Conservation (phyloP, 345 rosid species). For the Stellera chamaejasme region DNA sequence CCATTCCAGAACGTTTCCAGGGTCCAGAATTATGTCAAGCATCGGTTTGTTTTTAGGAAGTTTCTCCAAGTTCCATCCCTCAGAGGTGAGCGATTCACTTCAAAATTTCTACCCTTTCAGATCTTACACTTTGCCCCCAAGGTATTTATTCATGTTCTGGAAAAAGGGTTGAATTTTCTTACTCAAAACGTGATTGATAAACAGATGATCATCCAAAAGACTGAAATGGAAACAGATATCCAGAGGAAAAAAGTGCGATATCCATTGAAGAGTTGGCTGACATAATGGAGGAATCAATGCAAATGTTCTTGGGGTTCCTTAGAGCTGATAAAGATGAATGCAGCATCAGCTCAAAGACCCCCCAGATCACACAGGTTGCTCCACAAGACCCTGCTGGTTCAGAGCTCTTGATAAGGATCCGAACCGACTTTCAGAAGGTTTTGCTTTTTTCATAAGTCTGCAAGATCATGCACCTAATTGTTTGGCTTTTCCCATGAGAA, state of each 20-base stretch:
- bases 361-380: constrained; percentile 31
- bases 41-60: constrained; percentile 38
- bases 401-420: constrained; percentile 37
- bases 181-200: background rate
- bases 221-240: constrained; percentile 25
- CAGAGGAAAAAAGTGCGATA: constrained; percentile 36
- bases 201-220: constrained; percentile 43
- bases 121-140: background rate
- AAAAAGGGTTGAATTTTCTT: background rate
- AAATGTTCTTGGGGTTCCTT: constrained; percentile 55
- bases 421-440: constrained; percentile 60
- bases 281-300: constrained; percentile 41
- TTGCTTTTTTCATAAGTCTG: background rate
- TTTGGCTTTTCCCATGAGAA: constrained; percentile 3
- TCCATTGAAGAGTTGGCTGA: constrained; percentile 26
- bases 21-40: constrained; percentile 52
- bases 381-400: constrained; percentile 39
- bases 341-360: constrained; percentile 16
- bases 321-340: constrained; percentile 40
- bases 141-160: background rate
- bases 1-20: constrained; percentile 57
- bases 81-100: constrained; percentile 34
- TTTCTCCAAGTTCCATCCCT: constrained; percentile 73
- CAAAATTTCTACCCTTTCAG: too few relatives aligned
- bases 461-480: background rate